These are phyloP conservation scores for Boletales sp. DNA, from an alignment of 768 basidiomycete genomes.

Conservation along the genomic window DNA sequence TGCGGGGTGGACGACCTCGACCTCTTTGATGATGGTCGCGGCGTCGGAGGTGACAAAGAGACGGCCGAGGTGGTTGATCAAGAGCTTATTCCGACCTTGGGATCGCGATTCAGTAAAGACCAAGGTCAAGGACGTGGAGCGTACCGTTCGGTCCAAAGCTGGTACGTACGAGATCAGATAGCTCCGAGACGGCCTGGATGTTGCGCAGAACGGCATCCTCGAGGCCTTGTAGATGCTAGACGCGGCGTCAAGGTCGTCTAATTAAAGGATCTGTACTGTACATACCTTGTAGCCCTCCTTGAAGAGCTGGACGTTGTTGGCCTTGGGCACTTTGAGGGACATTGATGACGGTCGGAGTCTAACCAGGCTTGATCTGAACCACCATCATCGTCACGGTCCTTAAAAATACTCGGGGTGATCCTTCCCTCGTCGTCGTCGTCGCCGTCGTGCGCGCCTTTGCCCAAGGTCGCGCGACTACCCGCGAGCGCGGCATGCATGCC, in stretches of 20 bases:
- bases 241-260: neutral
- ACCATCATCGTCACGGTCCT: constrained; percentile 45
- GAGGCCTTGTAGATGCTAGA: constrained; percentile 76
- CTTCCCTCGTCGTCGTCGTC: no score
- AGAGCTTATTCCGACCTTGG: constrained; percentile 89
- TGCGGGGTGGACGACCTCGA: constrained; percentile 98
- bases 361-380: constrained; percentile 12
- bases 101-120: constrained; percentile 4
- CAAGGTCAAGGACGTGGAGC: constrained; percentile 23
- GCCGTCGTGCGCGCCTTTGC: constrained; percentile 55
- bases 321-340: constrained; percentile 93
- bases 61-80: constrained; percentile 95
- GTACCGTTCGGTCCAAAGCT: constrained; percentile 95
- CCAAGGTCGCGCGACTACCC: constrained; percentile 65
- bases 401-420: constrained; percentile 40
- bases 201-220: constrained; percentile 98
- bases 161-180: constrained; percentile 92
- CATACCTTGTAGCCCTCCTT: constrained; percentile 94
- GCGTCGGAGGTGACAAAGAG: constrained; percentile 99
- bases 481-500: constrained; percentile 75
- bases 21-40: constrained; percentile 95
- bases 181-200: constrained; percentile 92
- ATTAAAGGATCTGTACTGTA: constrained; percentile 8
- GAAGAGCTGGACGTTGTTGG: constrained; percentile 87
- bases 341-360: constrained; percentile 39